phyloP scores from a whole-genome alignment of 2,329 filamentous ascomycete species.

The Drechslerella coelobrocha region DNA sequence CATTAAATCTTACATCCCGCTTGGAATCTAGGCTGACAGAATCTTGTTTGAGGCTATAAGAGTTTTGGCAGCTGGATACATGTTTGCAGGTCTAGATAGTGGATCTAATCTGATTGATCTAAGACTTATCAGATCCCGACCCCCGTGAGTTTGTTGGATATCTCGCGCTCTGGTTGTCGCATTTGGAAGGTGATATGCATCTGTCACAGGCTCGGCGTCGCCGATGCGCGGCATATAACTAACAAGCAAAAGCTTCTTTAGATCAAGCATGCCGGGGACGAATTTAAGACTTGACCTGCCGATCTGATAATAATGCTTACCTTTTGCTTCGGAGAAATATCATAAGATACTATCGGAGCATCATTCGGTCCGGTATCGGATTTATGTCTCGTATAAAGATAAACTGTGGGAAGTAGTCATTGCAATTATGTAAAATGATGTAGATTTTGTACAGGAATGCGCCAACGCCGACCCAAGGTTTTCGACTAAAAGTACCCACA shows the following conservation, averaged over 20 bases:
- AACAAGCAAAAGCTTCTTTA: slow-evolving; percentile 46
- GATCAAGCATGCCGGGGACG: slow-evolving; percentile 20
- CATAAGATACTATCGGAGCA: no score
- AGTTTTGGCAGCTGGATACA: slow-evolving; percentile 31
- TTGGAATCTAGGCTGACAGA: slow-evolving; percentile 1
- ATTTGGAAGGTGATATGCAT: background rate
- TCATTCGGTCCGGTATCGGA: background rate
- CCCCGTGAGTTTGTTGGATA: background rate
- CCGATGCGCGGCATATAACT: background rate
- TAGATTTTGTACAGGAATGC: no score
- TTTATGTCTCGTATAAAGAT: no score
- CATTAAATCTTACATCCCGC: no score
- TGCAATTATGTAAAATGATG: no score
- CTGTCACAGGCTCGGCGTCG: background rate
- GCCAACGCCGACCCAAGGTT: no score
- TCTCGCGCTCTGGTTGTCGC: background rate
- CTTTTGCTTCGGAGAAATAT: background rate
- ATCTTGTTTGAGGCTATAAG: background rate
- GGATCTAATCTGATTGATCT: slow-evolving; percentile 31
- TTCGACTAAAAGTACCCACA: no score
- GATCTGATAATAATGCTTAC: background rate
- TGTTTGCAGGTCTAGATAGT: slow-evolving; percentile 1
- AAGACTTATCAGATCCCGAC: slow-evolving; percentile 6
- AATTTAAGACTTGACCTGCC: background rate
- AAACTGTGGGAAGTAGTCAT: no score